phyloP scores from a whole-genome alignment of 2,329 filamentous ascomycete genomes.

The Acephala macrosclerotiorum region DNA sequence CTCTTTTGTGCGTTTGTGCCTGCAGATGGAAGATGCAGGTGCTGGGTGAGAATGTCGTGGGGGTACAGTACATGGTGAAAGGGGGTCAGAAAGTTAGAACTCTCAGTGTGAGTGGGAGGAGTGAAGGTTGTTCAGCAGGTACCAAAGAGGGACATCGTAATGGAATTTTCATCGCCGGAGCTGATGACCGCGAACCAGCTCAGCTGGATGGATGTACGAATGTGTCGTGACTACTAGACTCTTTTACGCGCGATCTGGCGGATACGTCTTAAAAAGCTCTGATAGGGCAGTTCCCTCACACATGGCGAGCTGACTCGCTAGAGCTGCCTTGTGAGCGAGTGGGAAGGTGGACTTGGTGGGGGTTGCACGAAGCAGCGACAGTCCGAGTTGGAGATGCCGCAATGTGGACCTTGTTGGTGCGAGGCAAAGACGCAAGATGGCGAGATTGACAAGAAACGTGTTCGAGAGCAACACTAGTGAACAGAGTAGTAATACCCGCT shows the following conservation, averaged over 20 bases:
- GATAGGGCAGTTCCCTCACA: not conserved
- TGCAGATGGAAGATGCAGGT: constrained; percentile 2
- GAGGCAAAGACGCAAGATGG: not conserved
- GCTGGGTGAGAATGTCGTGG: not conserved
- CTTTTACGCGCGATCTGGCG: not conserved
- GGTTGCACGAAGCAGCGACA: not conserved
- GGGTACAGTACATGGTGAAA: not conserved
- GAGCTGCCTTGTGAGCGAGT: not conserved
- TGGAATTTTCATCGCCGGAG: not conserved
- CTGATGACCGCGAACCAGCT: not conserved
- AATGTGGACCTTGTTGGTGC: constrained; percentile 6
- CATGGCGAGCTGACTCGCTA: constrained; percentile 11
- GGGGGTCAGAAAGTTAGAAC: not conserved
- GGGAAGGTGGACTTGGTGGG: not conserved
- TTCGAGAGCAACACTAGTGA: no score
- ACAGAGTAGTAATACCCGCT: constrained; percentile 11
- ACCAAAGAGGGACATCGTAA: not conserved
- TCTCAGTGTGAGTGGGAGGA: not conserved
- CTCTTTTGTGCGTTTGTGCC: constrained; percentile 10
- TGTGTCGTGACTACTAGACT: no score
- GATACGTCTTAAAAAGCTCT: not conserved
- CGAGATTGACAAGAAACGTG: not conserved
- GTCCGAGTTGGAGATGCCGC: not conserved
- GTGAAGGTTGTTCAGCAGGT: not conserved
- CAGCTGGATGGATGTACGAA: not conserved